Evolutionary conservation across 192 early-diverging fungal genomes (phyloP), one percentile per base, ranked within the genome.

Genomic region (Oehlia diaphana): DNA sequence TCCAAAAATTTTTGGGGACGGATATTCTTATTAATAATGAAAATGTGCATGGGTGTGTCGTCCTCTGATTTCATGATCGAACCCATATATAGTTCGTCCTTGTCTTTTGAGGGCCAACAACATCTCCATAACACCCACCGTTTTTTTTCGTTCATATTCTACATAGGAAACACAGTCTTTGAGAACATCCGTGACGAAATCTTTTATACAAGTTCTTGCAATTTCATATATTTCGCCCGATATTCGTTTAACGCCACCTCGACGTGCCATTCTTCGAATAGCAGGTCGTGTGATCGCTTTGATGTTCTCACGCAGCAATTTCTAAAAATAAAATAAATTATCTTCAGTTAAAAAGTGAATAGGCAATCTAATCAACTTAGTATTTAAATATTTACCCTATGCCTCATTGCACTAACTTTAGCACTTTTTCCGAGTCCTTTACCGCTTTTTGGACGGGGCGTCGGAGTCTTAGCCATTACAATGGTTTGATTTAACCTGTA

Each of bases 171-270:
- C 95, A 42, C 95, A 92, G 84, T 98, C 96, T 71, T 95, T 91
- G 82, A 98, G 96, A 84, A 98, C 95, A 88, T 96, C 94, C 87
- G 95, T 95, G 78, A 98, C 92, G 88, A 98, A 98, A 42, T 91
- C 89, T 91, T 98, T 98, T 81, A 98, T 91, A 64, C 96, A 96
- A 82, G 89, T 88, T 82, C 96, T 94, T 84, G 95, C 96, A 86
- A 97, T 95, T 84, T 98, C 96, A 91, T 98, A 98, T 87, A 96
- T 96, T 26, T 63, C 50, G 76, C 95, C 95, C 72, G 95, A 96
- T 88, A 98, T 98, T 93, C 96, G 96, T 93, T 98, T 98, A 84
- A 98, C 96, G 90, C 96, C 96, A 69, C 96, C 96, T 94, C 96
- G 94, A 84, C 96, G 95, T 42, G 96, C 96, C 66, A 98, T 95